Evolutionary conservation across 306 rosid species (phyloP), one percentile per base, ranked within the genome.

Genomic region (Vigna angularis): DNA sequence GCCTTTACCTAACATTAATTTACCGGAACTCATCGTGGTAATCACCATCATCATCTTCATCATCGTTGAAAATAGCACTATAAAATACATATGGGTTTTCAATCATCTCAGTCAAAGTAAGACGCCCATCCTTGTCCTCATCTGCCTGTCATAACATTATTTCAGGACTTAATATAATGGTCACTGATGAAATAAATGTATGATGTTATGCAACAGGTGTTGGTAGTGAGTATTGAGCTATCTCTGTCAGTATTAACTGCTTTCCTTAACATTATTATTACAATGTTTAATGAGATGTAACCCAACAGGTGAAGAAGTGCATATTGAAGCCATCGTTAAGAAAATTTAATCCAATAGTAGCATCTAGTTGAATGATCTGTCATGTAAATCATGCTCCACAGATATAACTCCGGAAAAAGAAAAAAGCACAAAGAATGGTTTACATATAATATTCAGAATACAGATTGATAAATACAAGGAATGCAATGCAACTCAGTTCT

Each of bases 1-100:
- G 49, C 2, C 28, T 53, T 76, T 79, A 90, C 94, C 85, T 87
- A 72, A 74, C 22, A 36, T 47, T 15, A 79, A 73, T 56, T 85
- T 83, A 95, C 73, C 98, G 99, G 81, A 95, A 95, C 87, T 95
- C 99, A 2, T 95, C 99, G 12, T 91, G 97, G 85, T 79, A 86
- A 72, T 86, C 86, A 40, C 47, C 76, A 38, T 72, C 75, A 70
- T 95, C 97, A 2, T 95, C 97, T 51, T 95, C 99, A 0, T 96
- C 97, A 0, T 92, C 96, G 2, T 75, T 89, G 87, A 95, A 95
- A 81, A 95, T 91, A 69, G 98, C 97, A 51, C 97, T 89, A 78
- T 95, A 95, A 83, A 95, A 95, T 79, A 90, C 98, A 67, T 95
- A 95, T 2, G 99, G 99, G 83, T 85, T 90, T 66, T 93, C 98